phyloP scores from a whole-genome alignment of 495 filamentous ascomycete genomes.

The Podospora anserina region DNA sequence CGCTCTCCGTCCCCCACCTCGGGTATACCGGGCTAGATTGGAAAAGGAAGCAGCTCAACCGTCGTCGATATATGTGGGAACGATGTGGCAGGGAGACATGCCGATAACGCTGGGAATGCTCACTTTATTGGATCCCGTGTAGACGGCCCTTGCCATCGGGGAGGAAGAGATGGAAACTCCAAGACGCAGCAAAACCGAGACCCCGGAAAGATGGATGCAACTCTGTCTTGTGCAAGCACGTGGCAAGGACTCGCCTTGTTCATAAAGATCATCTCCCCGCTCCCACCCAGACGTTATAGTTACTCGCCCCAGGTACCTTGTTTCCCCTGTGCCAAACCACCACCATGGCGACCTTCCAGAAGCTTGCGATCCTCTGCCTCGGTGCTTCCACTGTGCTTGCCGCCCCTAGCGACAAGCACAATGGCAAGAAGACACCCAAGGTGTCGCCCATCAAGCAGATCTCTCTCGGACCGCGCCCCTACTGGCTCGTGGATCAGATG shows the following conservation, averaged over 20 bases:
- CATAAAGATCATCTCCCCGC: neutral
- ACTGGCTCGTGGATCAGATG: slow-evolving; percentile 59
- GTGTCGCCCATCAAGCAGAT: slow-evolving; percentile 35
- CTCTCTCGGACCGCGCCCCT: slow-evolving; percentile 56
- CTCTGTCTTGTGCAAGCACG: neutral
- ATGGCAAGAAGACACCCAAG: slow-evolving; percentile 20
- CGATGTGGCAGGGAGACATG: neutral
- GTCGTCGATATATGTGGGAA: neutral
- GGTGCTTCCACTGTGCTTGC: slow-evolving; percentile 21
- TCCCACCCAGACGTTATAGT: neutral
- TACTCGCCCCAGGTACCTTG: neutral
- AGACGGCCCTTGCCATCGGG: neutral
- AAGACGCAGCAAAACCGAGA: neutral
- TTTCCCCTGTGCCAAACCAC: slow-evolving; percentile 1
- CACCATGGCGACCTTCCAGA: slow-evolving; percentile 11
- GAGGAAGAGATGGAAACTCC: neutral
- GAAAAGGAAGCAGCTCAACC: neutral
- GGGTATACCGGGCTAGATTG: neutral
- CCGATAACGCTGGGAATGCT: neutral
- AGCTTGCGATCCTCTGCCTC: slow-evolving; percentile 11
- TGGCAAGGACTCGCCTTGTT: neutral
- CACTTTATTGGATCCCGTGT: neutral
- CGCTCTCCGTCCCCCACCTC: neutral
- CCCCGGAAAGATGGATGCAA: neutral
- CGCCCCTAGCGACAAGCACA: slow-evolving; percentile 17